These are phyloP conservation scores for Penicillium steckii DNA, from an alignment of 495 filamentous ascomycete species.

Conservation along the genomic window DNA sequence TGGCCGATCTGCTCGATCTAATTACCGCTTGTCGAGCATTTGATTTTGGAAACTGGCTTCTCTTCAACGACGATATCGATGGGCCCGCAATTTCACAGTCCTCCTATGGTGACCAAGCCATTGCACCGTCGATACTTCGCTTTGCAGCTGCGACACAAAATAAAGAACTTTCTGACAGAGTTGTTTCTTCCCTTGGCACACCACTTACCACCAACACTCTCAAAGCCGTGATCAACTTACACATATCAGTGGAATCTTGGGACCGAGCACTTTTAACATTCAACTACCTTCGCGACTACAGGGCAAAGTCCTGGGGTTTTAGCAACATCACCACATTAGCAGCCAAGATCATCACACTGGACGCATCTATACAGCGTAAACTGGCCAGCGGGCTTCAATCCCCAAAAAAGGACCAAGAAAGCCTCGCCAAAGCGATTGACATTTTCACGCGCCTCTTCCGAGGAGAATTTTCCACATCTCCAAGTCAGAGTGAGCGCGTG, in stretches of 20 bases:
- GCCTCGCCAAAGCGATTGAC: constrained; percentile 26
- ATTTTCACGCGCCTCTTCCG: constrained; percentile 32
- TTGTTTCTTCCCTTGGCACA: constrained; percentile 35
- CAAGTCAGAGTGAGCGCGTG: constrained; percentile 13
- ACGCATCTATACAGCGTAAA: constrained; percentile 23
- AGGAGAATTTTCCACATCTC: constrained; percentile 31
- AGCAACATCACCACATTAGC: constrained; percentile 44
- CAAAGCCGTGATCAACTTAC: constrained; percentile 49
- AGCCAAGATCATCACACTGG: constrained; percentile 39
- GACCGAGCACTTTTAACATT: constrained; percentile 43
- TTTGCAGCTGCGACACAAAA: constrained; percentile 56
- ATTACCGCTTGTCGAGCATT: constrained; percentile 43
- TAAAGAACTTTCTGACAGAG: constrained; percentile 38
- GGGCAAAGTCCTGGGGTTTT: constrained; percentile 47
- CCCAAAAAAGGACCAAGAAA: constrained; percentile 3
- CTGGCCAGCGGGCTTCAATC: constrained; percentile 1
- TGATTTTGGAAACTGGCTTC: constrained; percentile 54
- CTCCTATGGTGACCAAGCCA: constrained; percentile 44
- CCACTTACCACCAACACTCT: constrained; percentile 46
- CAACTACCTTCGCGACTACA: constrained; percentile 37
- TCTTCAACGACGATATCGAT: constrained; percentile 55
- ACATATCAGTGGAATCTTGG: constrained; percentile 49
- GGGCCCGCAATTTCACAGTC: constrained; percentile 50
- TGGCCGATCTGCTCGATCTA: constrained; percentile 55
- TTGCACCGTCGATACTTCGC: constrained; percentile 57